Conservation (phyloP, 805 yeast species). For the Kluyveromyces nonfermentans region DNA sequence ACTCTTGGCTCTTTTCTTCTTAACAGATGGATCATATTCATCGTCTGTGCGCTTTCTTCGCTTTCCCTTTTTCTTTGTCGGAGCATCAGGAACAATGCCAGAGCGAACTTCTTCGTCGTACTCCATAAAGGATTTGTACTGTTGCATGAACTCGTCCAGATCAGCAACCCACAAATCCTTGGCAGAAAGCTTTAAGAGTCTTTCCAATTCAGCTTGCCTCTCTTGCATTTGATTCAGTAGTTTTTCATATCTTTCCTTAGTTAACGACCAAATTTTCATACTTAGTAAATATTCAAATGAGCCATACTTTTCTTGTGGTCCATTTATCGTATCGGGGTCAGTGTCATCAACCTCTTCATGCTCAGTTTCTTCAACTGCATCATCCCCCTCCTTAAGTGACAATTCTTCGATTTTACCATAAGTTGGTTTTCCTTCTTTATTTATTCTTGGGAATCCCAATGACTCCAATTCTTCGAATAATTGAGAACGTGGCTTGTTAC, state of each 20-base stretch:
- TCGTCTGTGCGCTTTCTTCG: conserved; percentile 18
- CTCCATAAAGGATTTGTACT: conserved; percentile 59
- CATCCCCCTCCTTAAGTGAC: conserved; percentile 11
- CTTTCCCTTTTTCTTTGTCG: conserved; percentile 33
- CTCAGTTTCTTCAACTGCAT: conserved; percentile 32
- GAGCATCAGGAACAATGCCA: conserved; percentile 37
- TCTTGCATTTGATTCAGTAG: conserved; percentile 63
- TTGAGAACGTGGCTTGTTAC: conserved; percentile 61
- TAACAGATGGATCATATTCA: conserved; percentile 29
- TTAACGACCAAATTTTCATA: conserved; percentile 90
- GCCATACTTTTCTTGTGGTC: conserved; percentile 44
- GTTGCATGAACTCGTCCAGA: conserved; percentile 58
- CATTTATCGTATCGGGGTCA: conserved; percentile 30
- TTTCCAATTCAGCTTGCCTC: conserved; percentile 61
- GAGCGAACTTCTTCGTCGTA: conserved; percentile 55
- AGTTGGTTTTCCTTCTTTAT: conserved; percentile 57
- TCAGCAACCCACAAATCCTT: conserved; percentile 86
- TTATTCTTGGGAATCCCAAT: conserved; percentile 67
- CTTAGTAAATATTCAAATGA: conserved; percentile 82
- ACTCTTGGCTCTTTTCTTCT: conserved; percentile 15
- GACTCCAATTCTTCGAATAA: conserved; percentile 55
- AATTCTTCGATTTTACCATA: conserved; percentile 32
- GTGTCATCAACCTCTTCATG: conserved; percentile 34
- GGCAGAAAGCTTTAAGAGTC: conserved; percentile 57
- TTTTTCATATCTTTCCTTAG: conserved; percentile 79